Percentiles rank a stretch among this genome's conserved stretches.
Evolutionary conservation across 805 yeast species (phyloP).

Genomic region (Wickerhamomyces chambardii): DNA sequence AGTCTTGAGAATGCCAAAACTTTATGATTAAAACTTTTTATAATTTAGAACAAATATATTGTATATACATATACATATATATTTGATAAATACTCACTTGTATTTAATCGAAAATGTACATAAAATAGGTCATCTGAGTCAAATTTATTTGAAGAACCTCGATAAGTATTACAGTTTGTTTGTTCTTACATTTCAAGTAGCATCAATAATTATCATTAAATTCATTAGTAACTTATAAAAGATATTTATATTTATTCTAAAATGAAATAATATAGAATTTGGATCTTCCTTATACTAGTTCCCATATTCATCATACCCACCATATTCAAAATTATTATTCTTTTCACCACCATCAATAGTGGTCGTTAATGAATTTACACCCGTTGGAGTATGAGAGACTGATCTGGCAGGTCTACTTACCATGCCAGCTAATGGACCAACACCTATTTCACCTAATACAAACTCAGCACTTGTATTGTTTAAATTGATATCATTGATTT

Average conservation of each 20-base stretch:
- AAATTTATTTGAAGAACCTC: too few relatives aligned
- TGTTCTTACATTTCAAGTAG: too few relatives aligned
- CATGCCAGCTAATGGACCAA: conserved; percentile 61
- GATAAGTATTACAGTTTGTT: too few relatives aligned
- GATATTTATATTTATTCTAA: too few relatives aligned
- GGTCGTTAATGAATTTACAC: conserved; percentile 2
- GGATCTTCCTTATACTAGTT: conserved; percentile 3
- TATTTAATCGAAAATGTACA: too few relatives aligned
- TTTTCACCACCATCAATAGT: conserved; percentile 5
- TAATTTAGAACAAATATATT: background rate
- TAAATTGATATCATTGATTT: conserved; percentile 32
- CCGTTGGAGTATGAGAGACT: conserved; percentile 1
- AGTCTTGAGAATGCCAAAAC: conserved; percentile 81
- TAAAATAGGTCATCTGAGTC: too few relatives aligned
- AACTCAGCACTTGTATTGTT: conserved; percentile 71
- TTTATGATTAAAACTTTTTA: conserved; percentile 12
- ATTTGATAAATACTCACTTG: too few relatives aligned
- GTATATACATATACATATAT: too few relatives aligned
- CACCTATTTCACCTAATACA: conserved; percentile 71
- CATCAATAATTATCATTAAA: too few relatives aligned
- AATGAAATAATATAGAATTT: too few relatives aligned
- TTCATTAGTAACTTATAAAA: too few relatives aligned
- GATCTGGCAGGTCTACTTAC: conserved; percentile 2
- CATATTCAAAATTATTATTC: conserved; percentile 26
- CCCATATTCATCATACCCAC: conserved; percentile 27